phyloP scores from a whole-genome alignment of 192 early-diverging fungal genomes.

The Coemansia sp. region DNA sequence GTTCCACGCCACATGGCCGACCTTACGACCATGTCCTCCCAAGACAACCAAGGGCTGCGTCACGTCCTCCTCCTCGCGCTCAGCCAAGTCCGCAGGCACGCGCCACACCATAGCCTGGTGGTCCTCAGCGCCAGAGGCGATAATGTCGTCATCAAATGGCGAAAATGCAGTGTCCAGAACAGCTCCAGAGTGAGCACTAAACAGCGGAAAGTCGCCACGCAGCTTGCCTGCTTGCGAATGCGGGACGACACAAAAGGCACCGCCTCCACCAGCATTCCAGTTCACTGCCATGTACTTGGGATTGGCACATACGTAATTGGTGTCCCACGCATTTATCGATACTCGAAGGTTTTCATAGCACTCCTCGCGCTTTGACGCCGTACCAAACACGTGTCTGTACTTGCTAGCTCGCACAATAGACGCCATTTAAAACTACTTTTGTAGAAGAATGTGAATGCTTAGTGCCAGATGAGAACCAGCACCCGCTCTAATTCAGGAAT shows the following conservation, averaged over 20 bases:
- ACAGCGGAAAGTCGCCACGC: slow-evolving; percentile 84
- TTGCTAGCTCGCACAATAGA: slow-evolving; percentile 83
- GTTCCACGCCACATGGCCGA: slow-evolving; percentile 98
- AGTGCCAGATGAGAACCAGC: slow-evolving; percentile 2
- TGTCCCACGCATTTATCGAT: slow-evolving; percentile 93
- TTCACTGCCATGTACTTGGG: slow-evolving; percentile 80
- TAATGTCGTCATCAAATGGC: slow-evolving; percentile 96
- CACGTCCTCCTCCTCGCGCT: slow-evolving; percentile 66
- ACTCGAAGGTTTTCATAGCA: slow-evolving; percentile 95
- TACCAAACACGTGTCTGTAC: slow-evolving; percentile 95
- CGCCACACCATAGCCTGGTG: slow-evolving; percentile 94
- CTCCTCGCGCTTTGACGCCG: slow-evolving; percentile 81
- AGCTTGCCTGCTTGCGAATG: slow-evolving; percentile 74
- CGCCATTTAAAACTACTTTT: slow-evolving; percentile 58
- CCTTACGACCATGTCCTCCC: slow-evolving; percentile 87
- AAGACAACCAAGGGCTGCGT: slow-evolving; percentile 80
- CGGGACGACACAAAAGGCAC: slow-evolving; percentile 96
- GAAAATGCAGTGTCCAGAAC: slow-evolving; percentile 98
- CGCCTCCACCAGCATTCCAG: slow-evolving; percentile 87
- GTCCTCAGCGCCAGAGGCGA: slow-evolving; percentile 87
- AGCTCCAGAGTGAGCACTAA: slow-evolving; percentile 88
- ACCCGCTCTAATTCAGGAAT: neutral
- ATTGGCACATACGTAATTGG: slow-evolving; percentile 95
- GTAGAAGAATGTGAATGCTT: neutral
- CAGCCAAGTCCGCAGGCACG: slow-evolving; percentile 80